These are phyloP conservation scores for Antitrichia curtipendula DNA, from an alignment of 225 moss, liverwort and hornwort species.

Conservation along the genomic window DNA sequence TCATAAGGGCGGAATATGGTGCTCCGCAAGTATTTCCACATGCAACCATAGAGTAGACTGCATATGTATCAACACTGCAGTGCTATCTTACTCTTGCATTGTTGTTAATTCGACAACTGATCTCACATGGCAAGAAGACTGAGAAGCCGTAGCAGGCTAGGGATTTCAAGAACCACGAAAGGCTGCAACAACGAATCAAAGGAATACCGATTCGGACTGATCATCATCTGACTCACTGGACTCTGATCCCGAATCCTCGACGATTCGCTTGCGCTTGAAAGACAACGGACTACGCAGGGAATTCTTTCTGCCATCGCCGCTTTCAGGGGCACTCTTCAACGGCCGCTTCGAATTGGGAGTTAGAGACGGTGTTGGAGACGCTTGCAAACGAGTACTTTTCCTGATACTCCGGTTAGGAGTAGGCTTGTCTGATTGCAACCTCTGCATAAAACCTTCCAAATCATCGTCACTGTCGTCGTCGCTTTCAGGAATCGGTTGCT, in stretches of 20 bases:
- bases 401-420: neutral
- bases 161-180: no score
- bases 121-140: neutral
- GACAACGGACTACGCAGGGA: neutral
- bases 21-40: no score
- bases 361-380: neutral
- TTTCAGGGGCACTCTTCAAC: neutral
- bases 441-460: neutral
- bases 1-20: no score
- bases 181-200: neutral
- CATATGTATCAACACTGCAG: neutral
- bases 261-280: neutral
- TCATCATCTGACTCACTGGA: neutral
- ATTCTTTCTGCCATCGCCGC: neutral
- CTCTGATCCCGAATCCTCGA: neutral
- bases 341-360: slow-evolving; percentile 1
- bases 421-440: neutral
- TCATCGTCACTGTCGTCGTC: slow-evolving; percentile 26
- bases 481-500: slow-evolving; percentile 4
- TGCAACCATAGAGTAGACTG: neutral
- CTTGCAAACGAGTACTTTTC: slow-evolving; percentile 17
- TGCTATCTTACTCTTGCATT: neutral
- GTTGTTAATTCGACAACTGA: neutral
- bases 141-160: neutral
- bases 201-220: neutral